phyloP scores from a whole-genome alignment of 2,329 filamentous ascomycete genomes.

The Verticillium tricorpus region DNA sequence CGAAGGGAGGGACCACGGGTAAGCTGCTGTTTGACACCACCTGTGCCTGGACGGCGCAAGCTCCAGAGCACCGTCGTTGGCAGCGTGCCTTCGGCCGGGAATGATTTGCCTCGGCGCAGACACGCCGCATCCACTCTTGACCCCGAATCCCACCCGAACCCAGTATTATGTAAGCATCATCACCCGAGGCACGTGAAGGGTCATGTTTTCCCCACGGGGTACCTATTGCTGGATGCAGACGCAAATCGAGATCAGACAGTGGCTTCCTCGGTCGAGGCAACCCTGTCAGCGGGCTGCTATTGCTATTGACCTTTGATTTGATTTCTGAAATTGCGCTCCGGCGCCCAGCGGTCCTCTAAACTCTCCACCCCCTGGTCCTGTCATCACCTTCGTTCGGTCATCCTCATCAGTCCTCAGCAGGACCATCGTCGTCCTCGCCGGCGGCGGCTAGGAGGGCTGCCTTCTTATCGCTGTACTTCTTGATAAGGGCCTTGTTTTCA shows the following conservation, averaged over 20 bases:
- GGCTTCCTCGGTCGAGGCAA: too few relatives aligned
- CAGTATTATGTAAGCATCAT: background rate
- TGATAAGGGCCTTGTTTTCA: conserved; percentile 61
- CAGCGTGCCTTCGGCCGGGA: background rate
- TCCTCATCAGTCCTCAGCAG: background rate
- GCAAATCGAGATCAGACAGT: too few relatives aligned
- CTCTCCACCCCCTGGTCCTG: too few relatives aligned
- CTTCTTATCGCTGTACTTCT: conserved; percentile 44
- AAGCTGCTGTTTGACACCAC: background rate
- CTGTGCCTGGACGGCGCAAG: background rate
- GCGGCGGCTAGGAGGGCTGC: conserved; percentile 27
- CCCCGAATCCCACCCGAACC: background rate
- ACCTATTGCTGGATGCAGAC: too few relatives aligned
- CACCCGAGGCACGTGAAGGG: conserved; percentile 1
- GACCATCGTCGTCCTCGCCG: background rate
- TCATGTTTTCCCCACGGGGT: background rate
- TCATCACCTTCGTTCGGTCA: too few relatives aligned
- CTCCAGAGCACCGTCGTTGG: background rate
- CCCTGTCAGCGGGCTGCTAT: too few relatives aligned
- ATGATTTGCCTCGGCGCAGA: conserved; percentile 5
- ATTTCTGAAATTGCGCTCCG: too few relatives aligned
- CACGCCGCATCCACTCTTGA: background rate
- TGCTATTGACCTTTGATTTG: too few relatives aligned
- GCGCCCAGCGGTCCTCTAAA: too few relatives aligned
- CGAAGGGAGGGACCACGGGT: background rate